Percentiles rank a stretch among this genome's conserved stretches.
phyloP scores from a whole-genome alignment of 2,329 filamentous ascomycete genomes.

The Cladophialophora carrionii region DNA sequence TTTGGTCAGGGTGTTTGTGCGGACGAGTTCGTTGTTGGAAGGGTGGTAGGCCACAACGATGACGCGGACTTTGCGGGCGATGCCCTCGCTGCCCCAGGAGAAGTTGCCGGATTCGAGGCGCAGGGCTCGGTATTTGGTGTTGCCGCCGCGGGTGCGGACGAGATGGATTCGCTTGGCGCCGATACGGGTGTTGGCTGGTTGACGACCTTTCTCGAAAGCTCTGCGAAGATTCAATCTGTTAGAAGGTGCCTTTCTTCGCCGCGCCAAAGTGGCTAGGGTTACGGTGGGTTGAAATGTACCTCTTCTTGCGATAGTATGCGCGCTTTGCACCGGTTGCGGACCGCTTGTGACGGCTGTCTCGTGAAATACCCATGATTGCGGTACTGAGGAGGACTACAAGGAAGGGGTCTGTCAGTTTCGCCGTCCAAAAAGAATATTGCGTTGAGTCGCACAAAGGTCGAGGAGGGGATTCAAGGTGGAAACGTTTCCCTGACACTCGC shows the following conservation, averaged over 20 bases:
- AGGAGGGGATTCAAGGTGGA: neutral
- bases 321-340: constrained; percentile 98
- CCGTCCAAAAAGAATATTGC: neutral
- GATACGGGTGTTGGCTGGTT: constrained; percentile 99
- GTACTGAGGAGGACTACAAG: constrained; percentile 58
- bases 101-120: constrained; percentile 99
- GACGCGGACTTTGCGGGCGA: constrained; percentile 98
- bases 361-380: constrained; percentile 98
- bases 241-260: constrained; percentile 11
- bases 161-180: constrained; percentile 94
- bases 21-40: constrained; percentile 99
- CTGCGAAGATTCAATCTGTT: constrained; percentile 63
- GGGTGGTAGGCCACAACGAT: constrained; percentile 98
- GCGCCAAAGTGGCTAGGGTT: neutral
- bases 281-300: constrained; percentile 46
- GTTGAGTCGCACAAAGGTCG: constrained; percentile 1
- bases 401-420: constrained; percentile 15
- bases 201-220: constrained; percentile 99
- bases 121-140: constrained; percentile 99
- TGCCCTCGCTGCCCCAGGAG: constrained; percentile 97
- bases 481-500: neutral
- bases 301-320: constrained; percentile 76
- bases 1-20: constrained; percentile 99
- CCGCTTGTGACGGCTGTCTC: constrained; percentile 99
- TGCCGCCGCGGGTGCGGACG: constrained; percentile 95